phyloP scores from a whole-genome alignment of 805 yeast genomes.

The Wickerhamomyces strasburgensis region DNA sequence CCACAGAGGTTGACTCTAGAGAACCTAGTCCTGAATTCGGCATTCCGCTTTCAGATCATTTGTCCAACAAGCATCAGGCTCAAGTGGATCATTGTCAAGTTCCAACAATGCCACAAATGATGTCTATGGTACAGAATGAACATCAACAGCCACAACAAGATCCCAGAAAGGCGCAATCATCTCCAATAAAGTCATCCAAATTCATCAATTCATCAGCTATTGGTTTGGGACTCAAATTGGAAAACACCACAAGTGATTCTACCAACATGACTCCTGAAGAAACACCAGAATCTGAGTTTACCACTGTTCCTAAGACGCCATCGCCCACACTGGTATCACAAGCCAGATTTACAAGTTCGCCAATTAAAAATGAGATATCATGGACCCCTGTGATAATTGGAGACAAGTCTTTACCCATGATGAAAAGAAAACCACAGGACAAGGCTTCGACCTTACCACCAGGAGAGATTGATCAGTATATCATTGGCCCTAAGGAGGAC shows the following conservation, averaged over 20 bases:
- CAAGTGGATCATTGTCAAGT: too few species aligned
- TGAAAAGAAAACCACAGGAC: slow-evolving; percentile 23
- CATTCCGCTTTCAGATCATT: too few species aligned
- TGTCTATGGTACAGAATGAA: background rate
- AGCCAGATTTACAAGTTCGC: slow-evolving; percentile 22
- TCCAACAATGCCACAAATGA: too few species aligned
- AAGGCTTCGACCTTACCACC: slow-evolving; percentile 69
- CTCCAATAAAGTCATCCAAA: slow-evolving; percentile 9
- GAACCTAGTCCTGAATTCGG: slow-evolving; percentile 13
- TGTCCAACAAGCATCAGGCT: too few species aligned
- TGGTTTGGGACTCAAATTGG: slow-evolving; percentile 12
- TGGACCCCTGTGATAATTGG: slow-evolving; percentile 25
- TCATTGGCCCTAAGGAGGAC: slow-evolving; percentile 72
- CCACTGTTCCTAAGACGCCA: slow-evolving; percentile 32
- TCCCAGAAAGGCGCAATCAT: slow-evolving; percentile 1
- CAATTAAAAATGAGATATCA: slow-evolving; percentile 12
- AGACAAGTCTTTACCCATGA: slow-evolving; percentile 7
- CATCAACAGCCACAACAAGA: background rate
- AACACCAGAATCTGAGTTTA: slow-evolving; percentile 31
- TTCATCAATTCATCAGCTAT: slow-evolving; percentile 10
- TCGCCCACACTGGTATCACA: slow-evolving; percentile 42
- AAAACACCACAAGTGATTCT: slow-evolving; percentile 1
- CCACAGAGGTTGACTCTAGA: slow-evolving; percentile 1
- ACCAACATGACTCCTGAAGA: slow-evolving; percentile 7
- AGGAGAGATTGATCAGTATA: slow-evolving; percentile 80